phyloP scores from a whole-genome alignment of 2,329 filamentous ascomycete species.

The Verruconis gallopava region DNA sequence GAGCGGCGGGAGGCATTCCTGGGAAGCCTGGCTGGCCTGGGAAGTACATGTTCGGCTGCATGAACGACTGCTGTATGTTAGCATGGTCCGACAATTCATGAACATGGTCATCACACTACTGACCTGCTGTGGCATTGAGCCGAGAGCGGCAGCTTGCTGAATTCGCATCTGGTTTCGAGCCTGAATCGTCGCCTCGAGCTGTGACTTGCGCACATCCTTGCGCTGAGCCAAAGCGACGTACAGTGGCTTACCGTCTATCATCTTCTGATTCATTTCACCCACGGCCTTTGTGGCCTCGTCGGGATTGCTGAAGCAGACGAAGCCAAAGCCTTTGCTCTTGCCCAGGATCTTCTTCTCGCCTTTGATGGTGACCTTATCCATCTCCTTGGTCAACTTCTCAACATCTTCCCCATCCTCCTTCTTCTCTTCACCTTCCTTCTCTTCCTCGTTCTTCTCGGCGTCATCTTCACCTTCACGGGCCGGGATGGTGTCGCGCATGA shows the following conservation, averaged over 20 bases:
- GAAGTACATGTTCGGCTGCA: slow-evolving; percentile 88
- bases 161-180: slow-evolving; percentile 96
- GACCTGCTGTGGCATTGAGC: slow-evolving; percentile 62
- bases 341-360: slow-evolving; percentile 57
- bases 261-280: slow-evolving; percentile 99
- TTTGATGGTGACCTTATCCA: slow-evolving; percentile 41
- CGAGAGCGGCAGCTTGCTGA: slow-evolving; percentile 88
- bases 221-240: slow-evolving; percentile 97
- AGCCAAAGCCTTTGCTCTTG: slow-evolving; percentile 99
- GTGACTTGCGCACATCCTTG: slow-evolving; percentile 96
- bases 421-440: slow-evolving; percentile 38
- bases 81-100: neutral
- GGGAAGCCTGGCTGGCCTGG: slow-evolving; percentile 58
- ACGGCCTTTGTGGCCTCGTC: slow-evolving; percentile 99
- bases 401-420: slow-evolving; percentile 46
- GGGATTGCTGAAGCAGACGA: slow-evolving; percentile 99
- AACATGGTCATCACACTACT: slow-evolving; percentile 8
- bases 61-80: slow-evolving; percentile 47
- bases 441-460: slow-evolving; percentile 31
- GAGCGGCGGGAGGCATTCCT: slow-evolving; percentile 43
- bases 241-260: slow-evolving; percentile 91
- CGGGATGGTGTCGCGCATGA: slow-evolving; percentile 74
- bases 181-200: slow-evolving; percentile 95
- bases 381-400: slow-evolving; percentile 29
- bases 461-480: slow-evolving; percentile 36